These are phyloP conservation scores for Mortierella sp. DNA, from an alignment of 371 early-diverging fungal species.

Conservation along the genomic window DNA sequence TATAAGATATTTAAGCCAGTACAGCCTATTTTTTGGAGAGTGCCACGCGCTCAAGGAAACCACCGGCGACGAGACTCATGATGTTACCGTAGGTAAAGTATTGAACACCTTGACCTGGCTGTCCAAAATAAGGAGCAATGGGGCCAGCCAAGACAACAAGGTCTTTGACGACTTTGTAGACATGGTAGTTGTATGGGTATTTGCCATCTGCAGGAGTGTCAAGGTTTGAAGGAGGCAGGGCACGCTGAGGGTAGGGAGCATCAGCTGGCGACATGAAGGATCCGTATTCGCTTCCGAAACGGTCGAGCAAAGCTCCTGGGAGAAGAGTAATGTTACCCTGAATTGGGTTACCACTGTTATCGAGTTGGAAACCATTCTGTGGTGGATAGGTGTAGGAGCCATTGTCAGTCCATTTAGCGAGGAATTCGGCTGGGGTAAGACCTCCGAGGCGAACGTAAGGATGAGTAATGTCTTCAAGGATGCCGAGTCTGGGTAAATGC, in stretches of 20 bases:
- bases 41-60: slow-evolving; percentile 2
- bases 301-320: slow-evolving; percentile 13
- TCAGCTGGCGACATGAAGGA: slow-evolving; percentile 25
- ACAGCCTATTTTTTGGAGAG: too few species aligned
- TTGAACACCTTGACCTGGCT: slow-evolving; percentile 24
- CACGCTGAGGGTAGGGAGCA: slow-evolving; percentile 31
- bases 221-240: slow-evolving; percentile 31
- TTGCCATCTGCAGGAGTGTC: slow-evolving; percentile 6
- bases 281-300: slow-evolving; percentile 35
- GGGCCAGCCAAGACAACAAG: slow-evolving; percentile 22
- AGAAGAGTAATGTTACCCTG: slow-evolving; percentile 22
- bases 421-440: slow-evolving; percentile 27
- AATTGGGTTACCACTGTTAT: slow-evolving; percentile 7
- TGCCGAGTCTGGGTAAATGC: slow-evolving; percentile 15
- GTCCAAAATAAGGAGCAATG: slow-evolving; percentile 26
- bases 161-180: slow-evolving; percentile 16
- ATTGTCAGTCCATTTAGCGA: slow-evolving; percentile 19
- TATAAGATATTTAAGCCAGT: too few species aligned
- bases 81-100: slow-evolving; percentile 17
- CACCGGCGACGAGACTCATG: slow-evolving; percentile 13
- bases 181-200: slow-evolving; percentile 27
- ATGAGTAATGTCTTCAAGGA: slow-evolving; percentile 23
- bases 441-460: slow-evolving; percentile 31
- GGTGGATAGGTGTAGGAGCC: slow-evolving; percentile 19
- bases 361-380: slow-evolving; percentile 15